These are phyloP conservation scores for Fusarium clavum DNA, from an alignment of 2,329 filamentous ascomycete genomes.

Conservation along the genomic window DNA sequence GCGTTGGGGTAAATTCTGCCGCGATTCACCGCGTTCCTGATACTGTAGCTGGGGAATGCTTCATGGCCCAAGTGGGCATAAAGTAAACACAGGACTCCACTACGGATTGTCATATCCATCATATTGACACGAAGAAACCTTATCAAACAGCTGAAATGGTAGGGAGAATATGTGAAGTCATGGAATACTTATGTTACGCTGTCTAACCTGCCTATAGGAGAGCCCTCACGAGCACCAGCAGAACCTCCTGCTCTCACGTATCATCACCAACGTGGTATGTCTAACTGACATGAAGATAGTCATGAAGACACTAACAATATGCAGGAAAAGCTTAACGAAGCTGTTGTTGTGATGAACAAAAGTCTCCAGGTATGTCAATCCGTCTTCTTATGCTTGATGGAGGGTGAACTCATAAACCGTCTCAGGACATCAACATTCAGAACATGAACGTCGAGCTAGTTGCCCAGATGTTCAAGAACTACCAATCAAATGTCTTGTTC, in stretches of 20 bases:
- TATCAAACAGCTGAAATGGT: slow-evolving; percentile 25
- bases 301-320: slow-evolving; percentile 4
- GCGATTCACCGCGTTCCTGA: slow-evolving; percentile 47
- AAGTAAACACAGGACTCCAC: slow-evolving; percentile 42
- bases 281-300: background rate
- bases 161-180: background rate
- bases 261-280: slow-evolving; percentile 96
- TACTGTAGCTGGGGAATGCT: slow-evolving; percentile 7
- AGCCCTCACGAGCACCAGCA: slow-evolving; percentile 98
- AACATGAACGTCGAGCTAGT: slow-evolving; percentile 99
- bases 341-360: slow-evolving; percentile 92
- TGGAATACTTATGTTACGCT: too few relatives aligned
- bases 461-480: slow-evolving; percentile 99
- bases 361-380: slow-evolving; percentile 75
- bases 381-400: background rate
- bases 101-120: background rate
- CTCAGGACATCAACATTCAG: slow-evolving; percentile 93
- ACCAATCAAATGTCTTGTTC: slow-evolving; percentile 97
- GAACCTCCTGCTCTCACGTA: slow-evolving; percentile 89
- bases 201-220: slow-evolving; percentile 66
- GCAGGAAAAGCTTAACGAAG: slow-evolving; percentile 97
- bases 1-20: slow-evolving; percentile 49
- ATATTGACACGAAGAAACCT: background rate
- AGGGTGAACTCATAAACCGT: slow-evolving; percentile 2
- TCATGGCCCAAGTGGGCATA: background rate